These are phyloP conservation scores for Ettlia oleoabundans DNA, from an alignment of 139 green algal genomes.

Conservation along the genomic window DNA sequence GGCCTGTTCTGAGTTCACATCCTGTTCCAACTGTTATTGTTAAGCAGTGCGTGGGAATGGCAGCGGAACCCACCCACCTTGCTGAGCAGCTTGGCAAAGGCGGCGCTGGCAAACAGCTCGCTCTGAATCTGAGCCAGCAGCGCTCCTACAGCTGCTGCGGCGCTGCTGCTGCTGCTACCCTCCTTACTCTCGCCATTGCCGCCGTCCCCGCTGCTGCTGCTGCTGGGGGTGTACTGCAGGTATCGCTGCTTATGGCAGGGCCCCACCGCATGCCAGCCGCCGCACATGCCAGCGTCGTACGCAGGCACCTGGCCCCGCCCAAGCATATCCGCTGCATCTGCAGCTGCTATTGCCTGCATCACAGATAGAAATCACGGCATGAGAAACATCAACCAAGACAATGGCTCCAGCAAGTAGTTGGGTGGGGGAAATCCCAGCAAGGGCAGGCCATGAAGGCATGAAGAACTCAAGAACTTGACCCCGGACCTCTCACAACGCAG, in stretches of 20 bases:
- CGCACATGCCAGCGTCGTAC: slow-evolving; percentile 51
- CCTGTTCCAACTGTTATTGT: too few relatives aligned
- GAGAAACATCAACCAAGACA: too few relatives aligned
- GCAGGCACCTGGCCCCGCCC: slow-evolving; percentile 44
- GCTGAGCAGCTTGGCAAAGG: slow-evolving; percentile 73
- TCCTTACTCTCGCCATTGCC: neutral
- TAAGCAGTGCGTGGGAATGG: too few relatives aligned
- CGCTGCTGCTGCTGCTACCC: neutral
- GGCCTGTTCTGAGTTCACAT: too few relatives aligned
- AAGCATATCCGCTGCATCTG: slow-evolving; percentile 61
- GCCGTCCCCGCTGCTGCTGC: neutral
- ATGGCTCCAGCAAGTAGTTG: too few relatives aligned
- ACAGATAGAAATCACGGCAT: too few relatives aligned
- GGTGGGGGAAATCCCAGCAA: too few relatives aligned
- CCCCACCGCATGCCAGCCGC: slow-evolving; percentile 65
- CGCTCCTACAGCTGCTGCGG: slow-evolving; percentile 20
- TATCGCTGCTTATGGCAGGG: slow-evolving; percentile 90
- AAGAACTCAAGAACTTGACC: too few relatives aligned
- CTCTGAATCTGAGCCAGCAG: slow-evolving; percentile 41
- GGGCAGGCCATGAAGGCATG: too few relatives aligned
- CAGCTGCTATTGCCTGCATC: slow-evolving; percentile 24
- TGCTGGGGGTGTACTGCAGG: slow-evolving; percentile 53
- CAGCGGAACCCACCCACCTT: slow-evolving; percentile 46
- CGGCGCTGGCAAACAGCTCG: slow-evolving; percentile 61
- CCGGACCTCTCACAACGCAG: too few relatives aligned